Evolutionary conservation across 768 basidiomycete species (phyloP).

Genomic region (Steccherinum ochraceum): DNA sequence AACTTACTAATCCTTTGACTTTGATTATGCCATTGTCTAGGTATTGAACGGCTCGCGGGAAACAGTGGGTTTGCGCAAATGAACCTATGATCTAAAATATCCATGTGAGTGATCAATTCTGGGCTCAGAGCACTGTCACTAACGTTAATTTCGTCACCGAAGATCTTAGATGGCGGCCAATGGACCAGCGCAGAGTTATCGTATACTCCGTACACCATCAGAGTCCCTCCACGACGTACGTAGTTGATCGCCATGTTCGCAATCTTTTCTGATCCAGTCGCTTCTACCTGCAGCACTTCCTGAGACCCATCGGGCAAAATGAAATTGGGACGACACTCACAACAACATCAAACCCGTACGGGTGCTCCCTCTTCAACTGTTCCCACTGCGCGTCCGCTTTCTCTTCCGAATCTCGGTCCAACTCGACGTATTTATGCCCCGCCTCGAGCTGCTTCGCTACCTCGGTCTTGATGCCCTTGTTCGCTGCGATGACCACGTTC

Average conservation of each 20-base stretch:
- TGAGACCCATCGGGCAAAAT: background rate
- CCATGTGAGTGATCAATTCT: background rate
- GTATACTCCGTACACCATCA: slow-evolving; percentile 90
- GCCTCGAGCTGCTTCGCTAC: slow-evolving; percentile 75
- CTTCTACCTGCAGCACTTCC: slow-evolving; percentile 38
- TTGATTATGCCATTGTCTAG: slow-evolving; percentile 82
- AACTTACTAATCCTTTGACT: slow-evolving; percentile 70
- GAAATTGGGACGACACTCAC: slow-evolving; percentile 9
- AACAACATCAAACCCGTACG: slow-evolving; percentile 71
- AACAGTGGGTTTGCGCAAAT: slow-evolving; percentile 84
- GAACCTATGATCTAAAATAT: slow-evolving; percentile 78
- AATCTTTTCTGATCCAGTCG: slow-evolving; percentile 78
- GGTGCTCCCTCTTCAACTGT: slow-evolving; percentile 73
- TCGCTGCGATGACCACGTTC: slow-evolving; percentile 77
- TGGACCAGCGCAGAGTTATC: slow-evolving; percentile 78
- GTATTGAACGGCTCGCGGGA: slow-evolving; percentile 87
- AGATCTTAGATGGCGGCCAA: slow-evolving; percentile 84
- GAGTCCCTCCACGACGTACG: slow-evolving; percentile 76
- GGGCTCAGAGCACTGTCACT: background rate
- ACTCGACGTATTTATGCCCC: slow-evolving; percentile 81
- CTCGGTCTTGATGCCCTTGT: slow-evolving; percentile 88
- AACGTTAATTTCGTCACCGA: slow-evolving; percentile 63
- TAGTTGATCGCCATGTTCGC: slow-evolving; percentile 90
- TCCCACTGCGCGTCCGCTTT: slow-evolving; percentile 76
- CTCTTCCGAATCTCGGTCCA: slow-evolving; percentile 73